These are phyloP conservation scores for Hanseniaspora occidentalis DNA, from an alignment of 805 yeast species.

Conservation along the genomic window DNA sequence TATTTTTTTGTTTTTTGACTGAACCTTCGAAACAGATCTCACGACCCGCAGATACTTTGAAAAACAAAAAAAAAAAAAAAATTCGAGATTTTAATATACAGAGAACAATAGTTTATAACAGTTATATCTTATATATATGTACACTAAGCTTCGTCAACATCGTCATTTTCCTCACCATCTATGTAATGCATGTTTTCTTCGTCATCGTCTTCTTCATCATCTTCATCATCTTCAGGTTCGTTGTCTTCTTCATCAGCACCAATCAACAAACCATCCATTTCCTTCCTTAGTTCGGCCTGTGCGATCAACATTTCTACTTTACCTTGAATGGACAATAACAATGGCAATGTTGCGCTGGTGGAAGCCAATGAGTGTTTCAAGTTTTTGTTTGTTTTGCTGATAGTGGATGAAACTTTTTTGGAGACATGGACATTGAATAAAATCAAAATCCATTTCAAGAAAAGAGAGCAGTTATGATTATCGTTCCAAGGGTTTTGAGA, in stretches of 20 bases:
- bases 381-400: constrained; percentile 18
- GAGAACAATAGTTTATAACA: too few species aligned
- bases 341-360: constrained; percentile 50
- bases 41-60: too few species aligned
- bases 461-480: constrained; percentile 27
- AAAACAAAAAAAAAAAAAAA: not conserved
- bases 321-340: constrained; percentile 73
- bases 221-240: constrained; percentile 22
- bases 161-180: constrained; percentile 31
- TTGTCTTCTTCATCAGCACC: constrained; percentile 20
- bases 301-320: constrained; percentile 63
- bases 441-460: constrained; percentile 77
- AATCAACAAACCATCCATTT: constrained; percentile 29
- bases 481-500: constrained; percentile 24
- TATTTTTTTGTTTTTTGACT: not conserved
- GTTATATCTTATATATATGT: too few species aligned
- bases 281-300: constrained; percentile 60
- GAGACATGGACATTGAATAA: constrained; percentile 37
- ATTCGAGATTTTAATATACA: not conserved
- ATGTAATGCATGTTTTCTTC: constrained; percentile 17
- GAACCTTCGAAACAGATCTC: too few species aligned
- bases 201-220: constrained; percentile 18
- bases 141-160: constrained; percentile 16
- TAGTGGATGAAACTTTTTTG: constrained; percentile 5
- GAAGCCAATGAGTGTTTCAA: constrained; percentile 45